Evolutionary conservation across 2,329 filamentous ascomycete species (phyloP).

Genomic region (Fusarium euwallaceae): DNA sequence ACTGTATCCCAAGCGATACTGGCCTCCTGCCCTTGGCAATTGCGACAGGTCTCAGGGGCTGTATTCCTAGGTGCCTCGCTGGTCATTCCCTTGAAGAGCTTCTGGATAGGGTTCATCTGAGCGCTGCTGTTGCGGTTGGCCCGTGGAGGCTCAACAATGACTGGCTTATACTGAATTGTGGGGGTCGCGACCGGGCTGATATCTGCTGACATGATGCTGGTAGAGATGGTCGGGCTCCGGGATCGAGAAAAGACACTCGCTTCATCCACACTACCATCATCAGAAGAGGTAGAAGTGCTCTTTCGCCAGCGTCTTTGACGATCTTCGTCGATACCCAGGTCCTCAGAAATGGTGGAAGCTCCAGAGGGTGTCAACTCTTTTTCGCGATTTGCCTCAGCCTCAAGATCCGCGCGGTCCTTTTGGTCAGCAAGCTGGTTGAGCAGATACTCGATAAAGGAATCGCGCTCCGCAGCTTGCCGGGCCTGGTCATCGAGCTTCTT

Average conservation of each 20-base stretch:
- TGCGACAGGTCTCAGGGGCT: constrained; percentile 58
- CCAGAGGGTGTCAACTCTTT: constrained; percentile 49
- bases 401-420: constrained; percentile 58
- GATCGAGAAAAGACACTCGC: constrained; percentile 73
- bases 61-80: constrained; percentile 49
- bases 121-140: constrained; percentile 50
- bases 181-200: constrained; percentile 40
- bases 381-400: constrained; percentile 48
- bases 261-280: constrained; percentile 63
- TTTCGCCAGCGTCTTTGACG: constrained; percentile 58
- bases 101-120: constrained; percentile 55
- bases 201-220: constrained; percentile 52
- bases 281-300: constrained; percentile 63
- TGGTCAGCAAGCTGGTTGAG: constrained; percentile 66
- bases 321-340: constrained; percentile 68
- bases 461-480: constrained; percentile 65
- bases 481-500: constrained; percentile 73
- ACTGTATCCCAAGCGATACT: constrained; percentile 76
- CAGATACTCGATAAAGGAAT: constrained; percentile 63
- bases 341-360: constrained; percentile 63
- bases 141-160: constrained; percentile 44
- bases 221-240: constrained; percentile 67
- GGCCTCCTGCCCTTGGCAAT: constrained; percentile 70
- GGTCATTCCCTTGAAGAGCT: constrained; percentile 58
- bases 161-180: constrained; percentile 39